Conservation (phyloP, 345 rosid species). For the Brassica nigra region DNA sequence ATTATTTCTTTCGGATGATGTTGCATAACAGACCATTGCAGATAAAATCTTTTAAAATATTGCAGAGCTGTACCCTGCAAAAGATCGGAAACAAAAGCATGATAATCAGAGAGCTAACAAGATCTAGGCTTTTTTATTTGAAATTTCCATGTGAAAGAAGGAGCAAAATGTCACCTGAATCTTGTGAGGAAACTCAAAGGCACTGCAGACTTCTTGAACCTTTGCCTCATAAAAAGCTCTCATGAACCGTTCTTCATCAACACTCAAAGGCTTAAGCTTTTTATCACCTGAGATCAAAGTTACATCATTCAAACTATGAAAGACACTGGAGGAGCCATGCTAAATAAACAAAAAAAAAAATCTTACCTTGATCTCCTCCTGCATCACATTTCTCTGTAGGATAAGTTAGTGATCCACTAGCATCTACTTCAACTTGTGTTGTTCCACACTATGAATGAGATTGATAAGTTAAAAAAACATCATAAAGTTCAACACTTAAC, state of each 20-base stretch:
- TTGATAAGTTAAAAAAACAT: slow-evolving; percentile 14
- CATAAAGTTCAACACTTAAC: not conserved
- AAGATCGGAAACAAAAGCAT: slow-evolving; percentile 15
- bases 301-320: too few species aligned
- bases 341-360: not conserved
- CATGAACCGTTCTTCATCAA: slow-evolving; percentile 92
- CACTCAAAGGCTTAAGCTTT: slow-evolving; percentile 67
- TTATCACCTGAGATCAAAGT: slow-evolving; percentile 55
- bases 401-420: slow-evolving; percentile 76
- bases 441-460: slow-evolving; percentile 63
- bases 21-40: slow-evolving; percentile 99
- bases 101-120: slow-evolving; percentile 1
- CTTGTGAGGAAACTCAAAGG: slow-evolving; percentile 93
- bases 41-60: slow-evolving; percentile 94
- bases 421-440: slow-evolving; percentile 81
- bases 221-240: slow-evolving; percentile 85
- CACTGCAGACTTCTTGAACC: slow-evolving; percentile 94
- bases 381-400: slow-evolving; percentile 61
- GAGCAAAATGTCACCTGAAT: slow-evolving; percentile 63
- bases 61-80: slow-evolving; percentile 92
- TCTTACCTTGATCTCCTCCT: slow-evolving; percentile 53
- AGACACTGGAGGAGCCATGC: too few species aligned
- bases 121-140: not conserved
- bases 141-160: not conserved
- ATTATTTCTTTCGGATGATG: slow-evolving; percentile 93